These are phyloP conservation scores for Wickerhamiella domercqiae DNA, from an alignment of 805 yeast species.

Conservation along the genomic window DNA sequence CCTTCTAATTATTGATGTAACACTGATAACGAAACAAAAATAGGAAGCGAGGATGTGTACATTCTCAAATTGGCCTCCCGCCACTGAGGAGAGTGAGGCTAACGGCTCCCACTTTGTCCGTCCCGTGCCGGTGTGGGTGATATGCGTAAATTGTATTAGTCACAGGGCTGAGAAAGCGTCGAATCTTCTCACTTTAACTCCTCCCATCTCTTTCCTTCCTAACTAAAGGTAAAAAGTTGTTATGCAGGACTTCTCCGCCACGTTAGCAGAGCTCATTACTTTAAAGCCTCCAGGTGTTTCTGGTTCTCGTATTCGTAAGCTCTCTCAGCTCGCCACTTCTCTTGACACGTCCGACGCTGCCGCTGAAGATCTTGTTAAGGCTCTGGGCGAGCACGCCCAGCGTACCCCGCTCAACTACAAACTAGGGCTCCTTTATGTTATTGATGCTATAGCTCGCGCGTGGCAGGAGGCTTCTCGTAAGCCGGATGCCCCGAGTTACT, in stretches of 20 bases:
- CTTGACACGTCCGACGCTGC: constrained; percentile 55
- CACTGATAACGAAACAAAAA: background rate
- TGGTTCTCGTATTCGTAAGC: constrained; percentile 80
- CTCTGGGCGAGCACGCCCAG: constrained; percentile 51
- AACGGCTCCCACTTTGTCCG: background rate
- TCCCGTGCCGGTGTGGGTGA: too few species aligned
- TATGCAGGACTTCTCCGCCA: constrained; percentile 4
- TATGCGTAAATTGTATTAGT: background rate
- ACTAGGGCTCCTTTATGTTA: constrained; percentile 77
- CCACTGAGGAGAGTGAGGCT: background rate
- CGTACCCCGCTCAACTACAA: constrained; percentile 66
- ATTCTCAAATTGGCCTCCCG: background rate
- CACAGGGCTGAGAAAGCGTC: too few species aligned
- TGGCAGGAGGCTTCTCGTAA: constrained; percentile 61
- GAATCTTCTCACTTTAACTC: too few species aligned
- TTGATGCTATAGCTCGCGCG: constrained; percentile 83
- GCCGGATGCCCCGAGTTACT: constrained; percentile 25
- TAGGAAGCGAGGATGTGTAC: background rate
- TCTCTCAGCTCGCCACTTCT: constrained; percentile 35
- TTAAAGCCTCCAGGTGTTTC: constrained; percentile 71
- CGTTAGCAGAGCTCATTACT: constrained; percentile 18
- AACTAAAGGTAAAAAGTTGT: background rate
- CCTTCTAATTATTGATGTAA: background rate
- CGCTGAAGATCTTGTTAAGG: constrained; percentile 27
- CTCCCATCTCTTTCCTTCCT: background rate